Evolutionary conservation across 768 basidiomycete genomes (phyloP), one percentile per base, ranked within the genome.

Genomic region (Polyporus arcularius): DNA sequence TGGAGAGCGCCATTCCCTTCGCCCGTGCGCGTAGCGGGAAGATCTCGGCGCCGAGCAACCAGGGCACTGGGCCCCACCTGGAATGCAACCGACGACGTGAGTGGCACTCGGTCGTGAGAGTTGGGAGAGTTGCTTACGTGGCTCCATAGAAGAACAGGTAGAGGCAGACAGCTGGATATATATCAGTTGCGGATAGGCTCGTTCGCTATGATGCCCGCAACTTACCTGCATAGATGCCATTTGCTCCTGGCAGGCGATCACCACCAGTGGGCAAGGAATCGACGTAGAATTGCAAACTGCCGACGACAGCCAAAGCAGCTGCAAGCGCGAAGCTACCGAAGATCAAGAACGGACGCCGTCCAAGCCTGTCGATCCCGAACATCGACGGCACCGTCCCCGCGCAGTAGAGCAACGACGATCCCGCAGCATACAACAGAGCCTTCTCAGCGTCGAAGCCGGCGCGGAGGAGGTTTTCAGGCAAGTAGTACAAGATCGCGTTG

Each of bases 101-200:
- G 61, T 47, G 16, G 32, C 51, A 28, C 32, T 8, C 18, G 21
- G 21, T 47, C 15, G 26, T 56, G 9, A 5, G 11, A n/a, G 11
- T 18, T 28, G 7, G 21, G 21, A 9, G 43, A 54, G 45, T 11
- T 35, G 64, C 73, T 64, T 61, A 78, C 66, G 83, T 80, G 21
- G 80, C 81, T 5, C 81, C 82, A 53, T 80, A 85, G 65, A 85
- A 77, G 68, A 86, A 85, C 26, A 87, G 76, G 68, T 86, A 87
- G n/a, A 82, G 65, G 65, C 82, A 82, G 55, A 84, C 78, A 60
- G 80, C 61, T 62, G 38, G 8, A n/a, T n/a, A 15, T 15, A 26
- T 26, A 26, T 26, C 43, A 56, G 18, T 28, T 21, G 15, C n/a
- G 18, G 30, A 21, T 16, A 31, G 15, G 43, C 15, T 7, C 7